phyloP scores from a whole-genome alignment of 1,284 basidiomycete species.

The Trametes versicolor region DNA sequence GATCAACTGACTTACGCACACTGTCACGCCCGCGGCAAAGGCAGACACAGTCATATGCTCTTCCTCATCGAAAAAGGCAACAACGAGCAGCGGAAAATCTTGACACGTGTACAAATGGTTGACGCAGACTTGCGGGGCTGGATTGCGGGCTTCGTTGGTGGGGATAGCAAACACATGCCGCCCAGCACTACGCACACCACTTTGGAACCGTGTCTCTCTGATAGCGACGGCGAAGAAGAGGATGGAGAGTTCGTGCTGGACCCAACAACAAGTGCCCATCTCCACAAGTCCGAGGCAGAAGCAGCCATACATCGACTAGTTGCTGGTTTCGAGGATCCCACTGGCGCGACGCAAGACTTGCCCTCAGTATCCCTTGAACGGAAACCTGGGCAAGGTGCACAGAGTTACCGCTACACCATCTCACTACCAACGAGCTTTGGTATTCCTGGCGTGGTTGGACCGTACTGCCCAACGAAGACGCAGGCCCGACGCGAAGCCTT shows the following conservation, averaged over 20 bases:
- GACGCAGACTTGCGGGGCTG: constrained; percentile 52
- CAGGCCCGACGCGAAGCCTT: constrained; percentile 64
- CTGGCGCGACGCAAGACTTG: neutral
- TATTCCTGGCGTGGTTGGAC: constrained; percentile 54
- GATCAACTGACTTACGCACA: constrained; percentile 66
- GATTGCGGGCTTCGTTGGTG: constrained; percentile 54
- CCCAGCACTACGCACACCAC: constrained; percentile 53
- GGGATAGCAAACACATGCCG: constrained; percentile 55
- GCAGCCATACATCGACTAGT: constrained; percentile 32
- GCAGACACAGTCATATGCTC: constrained; percentile 61
- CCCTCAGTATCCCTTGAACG: constrained; percentile 12
- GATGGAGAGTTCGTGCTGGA: constrained; percentile 56
- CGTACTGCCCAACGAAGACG: constrained; percentile 53
- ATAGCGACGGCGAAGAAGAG: constrained; percentile 55
- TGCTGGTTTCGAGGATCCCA: constrained; percentile 7
- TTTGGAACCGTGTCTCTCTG: constrained; percentile 54
- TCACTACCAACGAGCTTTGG: constrained; percentile 55
- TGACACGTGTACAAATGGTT: constrained; percentile 46
- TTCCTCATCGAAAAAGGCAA: constrained; percentile 71
- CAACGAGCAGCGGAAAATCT: constrained; percentile 59
- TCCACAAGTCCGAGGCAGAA: constrained; percentile 63
- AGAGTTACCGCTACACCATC: constrained; percentile 54
- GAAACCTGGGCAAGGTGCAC: constrained; percentile 11
- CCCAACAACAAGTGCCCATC: constrained; percentile 63
- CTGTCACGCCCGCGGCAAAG: constrained; percentile 53